Evolutionary conservation across 176 grass and related monocot genomes (phyloP).

Genomic region (Bromus sterilis): DNA sequence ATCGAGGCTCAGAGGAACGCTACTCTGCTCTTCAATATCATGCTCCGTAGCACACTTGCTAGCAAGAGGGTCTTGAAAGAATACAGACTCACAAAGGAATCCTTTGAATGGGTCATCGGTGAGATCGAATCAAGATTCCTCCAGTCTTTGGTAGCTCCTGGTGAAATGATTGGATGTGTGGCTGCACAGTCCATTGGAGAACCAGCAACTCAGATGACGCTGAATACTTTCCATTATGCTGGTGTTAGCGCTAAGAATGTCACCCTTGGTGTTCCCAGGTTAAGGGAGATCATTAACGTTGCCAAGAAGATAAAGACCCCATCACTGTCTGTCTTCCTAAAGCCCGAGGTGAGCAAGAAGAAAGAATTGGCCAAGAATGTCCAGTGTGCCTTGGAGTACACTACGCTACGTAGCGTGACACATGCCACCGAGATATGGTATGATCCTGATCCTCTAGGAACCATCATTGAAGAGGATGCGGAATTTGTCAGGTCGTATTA

Average conservation of each 20-base stretch:
- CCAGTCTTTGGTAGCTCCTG: slow-evolving; percentile 86
- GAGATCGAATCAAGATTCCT: slow-evolving; percentile 93
- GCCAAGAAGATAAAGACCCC: slow-evolving; percentile 99
- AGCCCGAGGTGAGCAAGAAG: slow-evolving; percentile 71
- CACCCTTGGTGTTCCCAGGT: slow-evolving; percentile 93
- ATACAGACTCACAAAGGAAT: slow-evolving; percentile 84
- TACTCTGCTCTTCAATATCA: slow-evolving; percentile 91
- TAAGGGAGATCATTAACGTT: slow-evolving; percentile 97
- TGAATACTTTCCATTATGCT: slow-evolving; percentile 99
- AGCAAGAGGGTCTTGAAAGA: slow-evolving; percentile 95
- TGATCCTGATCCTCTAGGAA: slow-evolving; percentile 86
- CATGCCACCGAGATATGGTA: slow-evolving; percentile 98
- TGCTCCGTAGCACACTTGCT: slow-evolving; percentile 89
- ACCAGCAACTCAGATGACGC: slow-evolving; percentile 94
- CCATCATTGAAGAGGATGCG: slow-evolving; percentile 89
- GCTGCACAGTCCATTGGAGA: slow-evolving; percentile 98
- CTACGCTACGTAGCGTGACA: slow-evolving; percentile 86
- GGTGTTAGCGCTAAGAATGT: slow-evolving; percentile 99
- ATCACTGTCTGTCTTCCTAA: slow-evolving; percentile 86
- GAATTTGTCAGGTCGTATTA: slow-evolving; percentile 95
- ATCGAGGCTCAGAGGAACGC: slow-evolving; percentile 96
- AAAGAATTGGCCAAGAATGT: slow-evolving; percentile 95
- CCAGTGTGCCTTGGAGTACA: slow-evolving; percentile 95
- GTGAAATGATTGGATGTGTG: slow-evolving; percentile 99
- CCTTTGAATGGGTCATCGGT: slow-evolving; percentile 99